Evolutionary conservation across 2,329 filamentous ascomycete genomes (phyloP), one percentile per base, ranked within the genome.

Genomic region (Atkinsonella texensis): DNA sequence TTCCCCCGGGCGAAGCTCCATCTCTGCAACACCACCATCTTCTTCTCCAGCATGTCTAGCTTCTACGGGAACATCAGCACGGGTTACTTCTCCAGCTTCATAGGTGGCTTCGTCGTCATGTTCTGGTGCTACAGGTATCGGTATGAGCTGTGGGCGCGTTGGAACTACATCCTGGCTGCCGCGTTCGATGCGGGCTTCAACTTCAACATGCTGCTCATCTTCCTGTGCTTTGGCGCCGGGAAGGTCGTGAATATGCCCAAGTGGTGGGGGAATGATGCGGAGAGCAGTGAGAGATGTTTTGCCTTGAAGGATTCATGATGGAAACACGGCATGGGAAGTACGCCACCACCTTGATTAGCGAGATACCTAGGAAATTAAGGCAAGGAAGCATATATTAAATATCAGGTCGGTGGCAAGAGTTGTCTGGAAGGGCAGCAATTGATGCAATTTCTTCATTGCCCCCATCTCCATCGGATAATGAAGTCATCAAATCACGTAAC

Each of bases 21-120:
- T 32, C 70, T 82, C 17, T 79, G 73, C 72, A 83, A 83, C 58
- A 73, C 75, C 18, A 82, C 77, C 4, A 83, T 83, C 50, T 83
- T 83, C 66, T 81, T 78, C 61, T 74, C 73, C 2, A 70, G 72
- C 4, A 64, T 79, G 53, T 66, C 76, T 0, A 68, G 68, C 41
- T 83, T 82, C 62, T 81, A 80, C 59, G 79, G 79, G 4, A 83
- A 83, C 58, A 68, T 83, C 48, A 79, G 74, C 52, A 81, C 80
- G 0, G 80, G 80, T 0, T 78, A 79, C 58, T 70, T 75, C 12
- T 77, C 74, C 20, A 69, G 69, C 15, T 77, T 81, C 53, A 71
- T 83, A 13, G 78, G 77, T n/a, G 78, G 77, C 0, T 80, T 76
- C 53, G 69, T 82, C 38, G 74, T 79, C 52, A 81, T 82, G 75